Evolutionary conservation across 345 rosid genomes (phyloP), one percentile per base, ranked within the genome.

Genomic region (Eutrema heterophyllum): DNA sequence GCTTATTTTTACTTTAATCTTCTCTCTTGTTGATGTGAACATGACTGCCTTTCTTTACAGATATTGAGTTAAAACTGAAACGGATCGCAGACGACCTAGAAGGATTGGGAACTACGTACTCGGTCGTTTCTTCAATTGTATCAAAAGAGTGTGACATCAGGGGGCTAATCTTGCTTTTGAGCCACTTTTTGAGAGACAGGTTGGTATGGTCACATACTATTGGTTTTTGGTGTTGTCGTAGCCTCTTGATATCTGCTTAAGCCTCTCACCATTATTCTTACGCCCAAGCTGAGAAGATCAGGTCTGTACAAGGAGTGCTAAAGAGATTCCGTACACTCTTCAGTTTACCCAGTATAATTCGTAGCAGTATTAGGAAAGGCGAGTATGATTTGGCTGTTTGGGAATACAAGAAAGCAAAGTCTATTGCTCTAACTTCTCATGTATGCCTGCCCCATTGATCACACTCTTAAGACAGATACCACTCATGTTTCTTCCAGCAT

Each of bases 101-200:
- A 84, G 97, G 97, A 45, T 86, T 90, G 14, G 97, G 98, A 81
- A 94, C 98, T 64, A 66, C 90, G n/a, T n/a, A n/a, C n/a, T n/a
- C n/a, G n/a, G n/a, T 72, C 96, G 87, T 72, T 76, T 94, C 75
- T 87, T 72, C 66, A 88, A 87, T 51, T 83, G 86, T 72, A 91
- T 91, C n/a, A n/a, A 88, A 85, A 88, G 76, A 89, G 90, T 78
- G 97, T 94, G 51, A 85, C 78, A 71, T 84, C 96, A 62, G 77
- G 79, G 73, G 98, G n/a, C 96, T 62, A 82, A 79, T 81, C 90
- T 84, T 35, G 98, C 98, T 45, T 86, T 91, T 57, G 93, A 88
- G 82, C 95, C 98, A 79, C 84, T 94, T 67, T 91, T 94, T 78
- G 97, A 94, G 88, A 87, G 97, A 87, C 97, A 94, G 95, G 98